A percentile compares a stretch with the other conserved stretches of the same genome.
These are phyloP conservation scores for Furcasterigmium sp. DNA, from an alignment of 2,329 filamentous ascomycete genomes.

Conservation along the genomic window DNA sequence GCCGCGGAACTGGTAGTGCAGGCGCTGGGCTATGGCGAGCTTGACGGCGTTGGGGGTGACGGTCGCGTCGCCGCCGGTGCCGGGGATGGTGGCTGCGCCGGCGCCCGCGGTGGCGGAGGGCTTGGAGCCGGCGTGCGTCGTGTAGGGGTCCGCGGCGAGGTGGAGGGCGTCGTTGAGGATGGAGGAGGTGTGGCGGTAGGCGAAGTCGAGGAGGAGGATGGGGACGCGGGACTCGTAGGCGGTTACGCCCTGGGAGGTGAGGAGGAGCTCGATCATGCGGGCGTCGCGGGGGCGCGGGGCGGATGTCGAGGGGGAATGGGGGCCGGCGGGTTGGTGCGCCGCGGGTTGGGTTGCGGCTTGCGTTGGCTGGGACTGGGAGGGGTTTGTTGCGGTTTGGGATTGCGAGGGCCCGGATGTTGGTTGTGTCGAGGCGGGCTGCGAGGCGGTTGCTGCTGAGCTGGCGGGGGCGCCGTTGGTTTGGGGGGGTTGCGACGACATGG, in stretches of 20 bases:
- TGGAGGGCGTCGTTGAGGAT: slow-evolving; percentile 68
- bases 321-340: slow-evolving; percentile 11
- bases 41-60: slow-evolving; percentile 64
- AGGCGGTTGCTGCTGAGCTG: slow-evolving; percentile 29
- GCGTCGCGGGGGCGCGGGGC: slow-evolving; percentile 67
- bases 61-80: slow-evolving; percentile 42
- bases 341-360: slow-evolving; percentile 13
- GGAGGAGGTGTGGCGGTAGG: slow-evolving; percentile 73
- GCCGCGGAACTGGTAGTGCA: slow-evolving; percentile 64
- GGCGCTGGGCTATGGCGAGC: slow-evolving; percentile 64
- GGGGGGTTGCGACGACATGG: slow-evolving; percentile 27
- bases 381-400: slow-evolving; percentile 7
- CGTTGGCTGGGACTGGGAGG: slow-evolving; percentile 9
- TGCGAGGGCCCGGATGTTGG: slow-evolving; percentile 20
- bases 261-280: slow-evolving; percentile 72
- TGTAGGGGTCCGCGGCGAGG: slow-evolving; percentile 64
- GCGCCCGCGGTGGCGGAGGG: slow-evolving; percentile 45
- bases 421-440: slow-evolving; percentile 31
- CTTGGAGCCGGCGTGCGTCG: slow-evolving; percentile 48
- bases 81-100: slow-evolving; percentile 34
- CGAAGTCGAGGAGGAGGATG: slow-evolving; percentile 68
- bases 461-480: slow-evolving; percentile 50
- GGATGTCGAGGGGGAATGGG: slow-evolving; percentile 12
- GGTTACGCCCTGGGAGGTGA: slow-evolving; percentile 72
- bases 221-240: slow-evolving; percentile 79